Conservation (phyloP, 345 rosid species). For the Euphorbia lathyris region DNA sequence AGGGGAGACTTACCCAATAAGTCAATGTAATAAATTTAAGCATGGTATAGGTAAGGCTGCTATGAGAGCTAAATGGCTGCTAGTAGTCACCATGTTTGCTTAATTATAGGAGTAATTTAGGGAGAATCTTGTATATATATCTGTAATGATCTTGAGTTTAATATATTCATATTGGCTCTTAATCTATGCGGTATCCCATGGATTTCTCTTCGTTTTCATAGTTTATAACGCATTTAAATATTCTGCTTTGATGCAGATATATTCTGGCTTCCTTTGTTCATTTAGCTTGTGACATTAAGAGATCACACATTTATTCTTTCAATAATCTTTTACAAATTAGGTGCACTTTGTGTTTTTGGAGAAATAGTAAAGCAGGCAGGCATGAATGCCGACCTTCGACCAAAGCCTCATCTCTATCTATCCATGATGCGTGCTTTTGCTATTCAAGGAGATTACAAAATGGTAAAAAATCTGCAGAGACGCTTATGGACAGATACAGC, state of each 20-base stretch:
- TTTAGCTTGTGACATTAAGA: not conserved
- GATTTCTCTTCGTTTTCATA: too few species aligned
- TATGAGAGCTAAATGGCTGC: too few species aligned
- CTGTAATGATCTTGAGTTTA: too few species aligned
- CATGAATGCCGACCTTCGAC: conserved; percentile 41
- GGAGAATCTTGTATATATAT: too few species aligned
- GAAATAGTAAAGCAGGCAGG: conserved; percentile 64
- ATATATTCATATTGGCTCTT: too few species aligned
- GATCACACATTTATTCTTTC: not conserved
- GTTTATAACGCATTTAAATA: too few species aligned
- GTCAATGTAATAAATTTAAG: too few species aligned
- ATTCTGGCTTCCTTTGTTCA: not conserved
- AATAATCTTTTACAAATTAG: conserved; percentile 27
- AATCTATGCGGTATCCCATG: too few species aligned
- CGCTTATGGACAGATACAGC: conserved; percentile 68
- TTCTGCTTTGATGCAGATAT: not conserved
- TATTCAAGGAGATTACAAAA: conserved; percentile 46
- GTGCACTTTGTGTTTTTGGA: conserved; percentile 75
- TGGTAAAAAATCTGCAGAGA: conserved; percentile 53
- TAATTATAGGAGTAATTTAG: too few species aligned
- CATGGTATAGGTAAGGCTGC: too few species aligned
- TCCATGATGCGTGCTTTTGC: conserved; percentile 79
- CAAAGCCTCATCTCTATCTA: conserved; percentile 74
- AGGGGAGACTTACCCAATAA: too few species aligned
- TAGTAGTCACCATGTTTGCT: too few species aligned